phyloP scores from a whole-genome alignment of 495 filamentous ascomycete species.

The Cercophora scortea region DNA sequence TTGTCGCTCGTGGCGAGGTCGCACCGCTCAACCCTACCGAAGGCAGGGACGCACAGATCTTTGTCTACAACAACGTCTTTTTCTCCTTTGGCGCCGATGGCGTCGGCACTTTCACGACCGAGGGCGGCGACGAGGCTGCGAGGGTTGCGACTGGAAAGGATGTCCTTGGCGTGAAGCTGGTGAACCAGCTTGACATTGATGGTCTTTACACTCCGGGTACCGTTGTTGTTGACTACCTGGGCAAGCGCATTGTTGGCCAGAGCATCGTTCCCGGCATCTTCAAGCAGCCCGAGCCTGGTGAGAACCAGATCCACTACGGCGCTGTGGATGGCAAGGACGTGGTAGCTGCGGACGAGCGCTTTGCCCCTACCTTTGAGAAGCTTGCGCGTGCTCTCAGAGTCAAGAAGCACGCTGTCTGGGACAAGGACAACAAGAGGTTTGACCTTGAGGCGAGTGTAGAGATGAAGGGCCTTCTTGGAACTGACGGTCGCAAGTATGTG shows the following conservation, averaged over 20 bases:
- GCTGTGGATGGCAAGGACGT: constrained; percentile 96
- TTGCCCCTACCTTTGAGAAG: constrained; percentile 79
- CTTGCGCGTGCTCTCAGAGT: constrained; percentile 78
- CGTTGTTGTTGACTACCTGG: constrained; percentile 93
- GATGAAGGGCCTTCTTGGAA: constrained; percentile 96
- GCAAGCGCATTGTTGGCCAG: constrained; percentile 94
- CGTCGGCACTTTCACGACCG: constrained; percentile 90
- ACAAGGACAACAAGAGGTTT: constrained; percentile 85
- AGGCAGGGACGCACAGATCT: constrained; percentile 87
- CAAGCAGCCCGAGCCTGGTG: constrained; percentile 93
- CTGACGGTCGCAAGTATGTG: constrained; percentile 93
- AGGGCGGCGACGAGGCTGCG: constrained; percentile 96
- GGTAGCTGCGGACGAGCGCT: constrained; percentile 79
- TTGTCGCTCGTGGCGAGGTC: constrained; percentile 89
- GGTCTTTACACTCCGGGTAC: constrained; percentile 93
- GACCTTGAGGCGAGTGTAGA: constrained; percentile 94
- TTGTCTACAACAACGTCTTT: constrained; percentile 99
- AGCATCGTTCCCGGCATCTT: constrained; percentile 99
- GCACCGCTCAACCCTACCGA: constrained; percentile 97
- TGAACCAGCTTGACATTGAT: constrained; percentile 94
- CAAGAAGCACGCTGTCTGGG: constrained; percentile 96
- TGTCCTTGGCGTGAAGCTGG: constrained; percentile 82
- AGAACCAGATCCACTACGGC: constrained; percentile 98
- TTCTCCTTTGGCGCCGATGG: constrained; percentile 98
- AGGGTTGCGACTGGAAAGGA: constrained; percentile 96